A percentile compares a stretch with the other conserved stretches of the same genome.
These are phyloP conservation scores for Fistulifera solaris DNA, from an alignment of 108 stramenopile species.

Conservation along the genomic window DNA sequence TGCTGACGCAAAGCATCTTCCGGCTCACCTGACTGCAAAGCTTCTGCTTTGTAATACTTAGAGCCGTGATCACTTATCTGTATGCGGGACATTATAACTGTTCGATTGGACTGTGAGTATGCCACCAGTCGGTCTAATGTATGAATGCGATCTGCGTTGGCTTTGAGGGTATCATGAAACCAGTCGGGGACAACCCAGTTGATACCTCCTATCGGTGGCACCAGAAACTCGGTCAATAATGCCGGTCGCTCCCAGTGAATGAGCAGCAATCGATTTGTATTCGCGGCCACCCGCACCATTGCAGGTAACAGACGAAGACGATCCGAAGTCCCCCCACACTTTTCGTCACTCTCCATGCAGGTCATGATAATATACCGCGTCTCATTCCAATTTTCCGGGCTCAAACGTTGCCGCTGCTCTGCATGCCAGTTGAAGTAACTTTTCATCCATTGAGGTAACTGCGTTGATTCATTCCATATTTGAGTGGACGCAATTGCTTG, in stretches of 20 bases:
- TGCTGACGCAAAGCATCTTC: not conserved
- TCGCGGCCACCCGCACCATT: conserved; percentile 22
- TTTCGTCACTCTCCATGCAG: conserved; percentile 19
- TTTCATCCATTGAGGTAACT: conserved; percentile 25
- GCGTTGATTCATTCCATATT: conserved; percentile 11
- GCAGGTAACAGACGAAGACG: conserved; percentile 35
- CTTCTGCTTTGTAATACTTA: conserved; percentile 4
- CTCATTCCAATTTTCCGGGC: conserved; percentile 14
- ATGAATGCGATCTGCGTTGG: not conserved
- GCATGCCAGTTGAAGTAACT: conserved; percentile 33
- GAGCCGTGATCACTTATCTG: conserved; percentile 11
- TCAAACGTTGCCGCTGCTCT: conserved; percentile 7
- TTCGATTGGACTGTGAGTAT: not conserved
- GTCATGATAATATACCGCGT: conserved; percentile 24
- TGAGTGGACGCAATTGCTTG: not conserved
- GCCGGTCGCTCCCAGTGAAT: conserved; percentile 36
- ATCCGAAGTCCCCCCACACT: conserved; percentile 43
- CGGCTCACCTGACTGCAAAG: not conserved
- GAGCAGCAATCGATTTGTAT: conserved; percentile 28
- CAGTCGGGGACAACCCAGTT: conserved; percentile 34
- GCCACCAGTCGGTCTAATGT: not conserved
- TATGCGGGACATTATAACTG: conserved; percentile 3
- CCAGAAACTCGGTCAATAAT: conserved; percentile 31
- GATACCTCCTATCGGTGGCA: conserved; percentile 33
- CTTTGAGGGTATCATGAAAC: conserved; percentile 6